Base-by-base conservation (phyloP, 352 stramenopile genomes). In the Phytophthora citricola region DNA sequence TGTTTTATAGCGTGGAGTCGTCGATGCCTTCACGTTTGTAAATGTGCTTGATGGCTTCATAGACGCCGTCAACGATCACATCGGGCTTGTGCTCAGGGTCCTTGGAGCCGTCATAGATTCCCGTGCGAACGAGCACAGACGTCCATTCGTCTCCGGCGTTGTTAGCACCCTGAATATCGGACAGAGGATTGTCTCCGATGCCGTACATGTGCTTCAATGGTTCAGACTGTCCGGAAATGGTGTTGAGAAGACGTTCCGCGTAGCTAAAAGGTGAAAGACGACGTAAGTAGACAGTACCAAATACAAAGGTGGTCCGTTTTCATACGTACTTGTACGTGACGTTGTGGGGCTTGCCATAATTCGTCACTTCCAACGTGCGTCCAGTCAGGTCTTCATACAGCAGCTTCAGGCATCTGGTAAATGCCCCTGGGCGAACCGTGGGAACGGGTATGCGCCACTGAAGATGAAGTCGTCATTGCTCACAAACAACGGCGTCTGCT, bases 401-500 rank as follows among this genome's bases (percentile, higher is more conserved):
- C 36, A 93, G 73, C 58, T 87, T 71, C 26, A 95, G 70, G 53
- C 87, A 93, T 46, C 76, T 76, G 34, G 85, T 95, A 66, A 94
- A 94, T 11, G 91, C 80, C 55, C 90, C 78, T 95, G 83, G 1
- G 90, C 90, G 58, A 96, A 93, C 14, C 89, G 88, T 39, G 90
- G 90, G 38, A 87, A 73, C n/a, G 83, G 78, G 50, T 97, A 94
- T 17, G 76, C 79, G 8, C 89, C 86, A 58, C 85, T 93, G 58
- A 95, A 97, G 31, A 94, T 78, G 44, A 96, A 95, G 71, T 97
- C 90, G 55, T 94, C 85, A 53, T 97, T 97, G 71, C 86, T 93
- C 14, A 90, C 58, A 43, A 86, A 97, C 20, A 96, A 63, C 2
- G 86, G 87, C 29, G 90, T 93, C 52, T 94, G 89, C 46, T 73